Percentiles rank a stretch among this genome's conserved stretches.
Evolutionary conservation across 352 stramenopile genomes (phyloP).

Genomic region (Thalassiosira ordinaria): DNA sequence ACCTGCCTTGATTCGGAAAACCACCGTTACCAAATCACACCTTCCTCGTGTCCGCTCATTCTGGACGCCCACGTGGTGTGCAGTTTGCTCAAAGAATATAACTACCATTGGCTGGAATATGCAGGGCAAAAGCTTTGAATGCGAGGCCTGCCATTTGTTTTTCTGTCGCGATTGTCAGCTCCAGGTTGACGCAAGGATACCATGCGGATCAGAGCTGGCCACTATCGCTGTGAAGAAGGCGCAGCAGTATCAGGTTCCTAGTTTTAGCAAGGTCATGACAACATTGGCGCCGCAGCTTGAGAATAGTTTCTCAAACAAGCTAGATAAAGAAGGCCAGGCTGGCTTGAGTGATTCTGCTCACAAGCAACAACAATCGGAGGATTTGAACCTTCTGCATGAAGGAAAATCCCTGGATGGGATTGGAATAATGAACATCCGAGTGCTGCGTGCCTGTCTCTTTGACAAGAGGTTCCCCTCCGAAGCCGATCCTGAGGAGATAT

Average conservation of each 20-base stretch:
- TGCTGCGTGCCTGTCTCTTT: constrained; percentile 76
- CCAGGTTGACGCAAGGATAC: constrained; percentile 75
- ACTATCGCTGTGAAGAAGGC: constrained; percentile 60
- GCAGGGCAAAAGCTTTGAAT: constrained; percentile 68
- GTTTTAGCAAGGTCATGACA: constrained; percentile 54
- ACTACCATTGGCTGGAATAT: constrained; percentile 44
- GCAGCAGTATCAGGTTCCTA: constrained; percentile 50
- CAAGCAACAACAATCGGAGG: not conserved
- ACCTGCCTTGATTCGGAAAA: constrained; percentile 35
- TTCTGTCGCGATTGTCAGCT: constrained; percentile 83
- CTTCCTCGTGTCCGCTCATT: constrained; percentile 66
- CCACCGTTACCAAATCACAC: constrained; percentile 60
- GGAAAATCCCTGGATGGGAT: constrained; percentile 53
- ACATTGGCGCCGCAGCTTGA: constrained; percentile 50
- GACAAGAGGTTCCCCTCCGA: constrained; percentile 59
- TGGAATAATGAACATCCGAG: constrained; percentile 68
- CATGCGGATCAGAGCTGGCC: constrained; percentile 74
- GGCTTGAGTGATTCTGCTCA: constrained; percentile 9
- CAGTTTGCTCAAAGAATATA: constrained; percentile 67
- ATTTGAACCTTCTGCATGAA: constrained; percentile 12
- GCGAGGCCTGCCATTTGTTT: constrained; percentile 78
- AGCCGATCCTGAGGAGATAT: constrained; percentile 56
- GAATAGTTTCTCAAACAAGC: not conserved
- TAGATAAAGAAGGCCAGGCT: not conserved
- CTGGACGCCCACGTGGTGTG: constrained; percentile 68